Evolutionary conservation across 495 filamentous ascomycete species (phyloP).

Genomic region (Penicillium bialowiezense): DNA sequence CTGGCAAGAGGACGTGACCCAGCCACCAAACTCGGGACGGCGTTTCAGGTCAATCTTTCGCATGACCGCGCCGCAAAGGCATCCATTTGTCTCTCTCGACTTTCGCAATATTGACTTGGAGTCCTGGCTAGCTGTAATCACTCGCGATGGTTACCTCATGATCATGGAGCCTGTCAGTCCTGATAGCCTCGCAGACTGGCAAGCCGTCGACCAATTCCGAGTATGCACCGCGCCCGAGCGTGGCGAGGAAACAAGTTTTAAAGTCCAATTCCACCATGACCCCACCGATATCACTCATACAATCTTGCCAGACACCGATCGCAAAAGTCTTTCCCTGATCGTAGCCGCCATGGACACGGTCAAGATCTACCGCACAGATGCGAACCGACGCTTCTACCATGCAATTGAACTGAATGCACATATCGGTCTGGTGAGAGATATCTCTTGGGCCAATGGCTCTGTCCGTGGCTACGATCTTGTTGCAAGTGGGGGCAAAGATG

Average conservation of each 20-base stretch:
- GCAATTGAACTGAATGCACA: constrained; percentile 72
- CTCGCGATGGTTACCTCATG: constrained; percentile 72
- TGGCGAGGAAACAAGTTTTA: constrained; percentile 83
- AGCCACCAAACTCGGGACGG: constrained; percentile 65
- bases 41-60: constrained; percentile 69
- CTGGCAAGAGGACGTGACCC: constrained; percentile 83
- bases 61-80: constrained; percentile 52
- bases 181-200: constrained; percentile 77
- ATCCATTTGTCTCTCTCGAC: constrained; percentile 73
- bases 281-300: constrained; percentile 73
- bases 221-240: constrained; percentile 58
- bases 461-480: constrained; percentile 84
- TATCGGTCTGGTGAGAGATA: constrained; percentile 76
- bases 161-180: constrained; percentile 84
- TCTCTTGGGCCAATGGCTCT: constrained; percentile 89
- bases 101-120: constrained; percentile 72
- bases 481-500: constrained; percentile 90
- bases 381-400: constrained; percentile 66
- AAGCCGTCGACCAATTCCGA: constrained; percentile 65
- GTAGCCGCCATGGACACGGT: constrained; percentile 81
- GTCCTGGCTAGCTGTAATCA: constrained; percentile 80
- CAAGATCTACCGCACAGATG: constrained; percentile 74
- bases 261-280: constrained; percentile 81
- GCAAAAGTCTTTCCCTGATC: constrained; percentile 70
- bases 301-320: constrained; percentile 69